A percentile compares a stretch with the other conserved stretches of the same genome.
phyloP scores from a whole-genome alignment of 1,284 basidiomycete genomes.

The Stygiomarasmius scandens region DNA sequence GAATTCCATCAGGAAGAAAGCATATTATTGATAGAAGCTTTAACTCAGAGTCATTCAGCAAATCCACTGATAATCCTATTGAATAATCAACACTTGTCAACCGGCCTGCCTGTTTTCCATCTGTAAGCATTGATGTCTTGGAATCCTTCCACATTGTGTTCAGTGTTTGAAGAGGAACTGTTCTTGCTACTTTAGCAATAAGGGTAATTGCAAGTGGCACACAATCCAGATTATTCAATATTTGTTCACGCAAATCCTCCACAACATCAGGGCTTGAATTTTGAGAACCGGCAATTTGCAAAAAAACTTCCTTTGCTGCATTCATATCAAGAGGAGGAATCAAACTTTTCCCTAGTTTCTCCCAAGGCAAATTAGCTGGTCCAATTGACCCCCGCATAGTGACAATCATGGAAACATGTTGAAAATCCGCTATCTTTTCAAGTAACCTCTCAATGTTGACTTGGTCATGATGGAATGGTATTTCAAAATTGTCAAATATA shows the following conservation, averaged over 20 bases:
- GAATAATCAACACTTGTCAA: too few relatives aligned
- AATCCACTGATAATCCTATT: too few relatives aligned
- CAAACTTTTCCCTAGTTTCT: background rate
- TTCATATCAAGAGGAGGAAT: background rate
- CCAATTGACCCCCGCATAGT: background rate
- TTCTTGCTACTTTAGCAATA: too few relatives aligned
- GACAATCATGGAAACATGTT: background rate
- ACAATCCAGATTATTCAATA: background rate
- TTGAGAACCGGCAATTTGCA: background rate
- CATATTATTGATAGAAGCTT: too few relatives aligned
- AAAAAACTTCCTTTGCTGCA: background rate
- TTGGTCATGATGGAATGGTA: background rate
- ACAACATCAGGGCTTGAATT: background rate
- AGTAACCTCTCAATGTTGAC: background rate
- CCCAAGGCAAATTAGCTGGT: background rate
- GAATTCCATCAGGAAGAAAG: too few relatives aligned
- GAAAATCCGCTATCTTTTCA: background rate
- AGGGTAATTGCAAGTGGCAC: background rate
- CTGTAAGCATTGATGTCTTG: too few relatives aligned
- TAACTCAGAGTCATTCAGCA: too few relatives aligned
- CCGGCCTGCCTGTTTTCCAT: too few relatives aligned
- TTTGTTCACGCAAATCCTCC: background rate
- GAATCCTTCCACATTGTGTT: too few relatives aligned
- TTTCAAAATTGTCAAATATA: slow-evolving; percentile 7
- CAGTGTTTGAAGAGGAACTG: too few relatives aligned